Evolutionary conservation across 2,329 filamentous ascomycete genomes (phyloP).

Genomic region (Exophiala alcalophila): DNA sequence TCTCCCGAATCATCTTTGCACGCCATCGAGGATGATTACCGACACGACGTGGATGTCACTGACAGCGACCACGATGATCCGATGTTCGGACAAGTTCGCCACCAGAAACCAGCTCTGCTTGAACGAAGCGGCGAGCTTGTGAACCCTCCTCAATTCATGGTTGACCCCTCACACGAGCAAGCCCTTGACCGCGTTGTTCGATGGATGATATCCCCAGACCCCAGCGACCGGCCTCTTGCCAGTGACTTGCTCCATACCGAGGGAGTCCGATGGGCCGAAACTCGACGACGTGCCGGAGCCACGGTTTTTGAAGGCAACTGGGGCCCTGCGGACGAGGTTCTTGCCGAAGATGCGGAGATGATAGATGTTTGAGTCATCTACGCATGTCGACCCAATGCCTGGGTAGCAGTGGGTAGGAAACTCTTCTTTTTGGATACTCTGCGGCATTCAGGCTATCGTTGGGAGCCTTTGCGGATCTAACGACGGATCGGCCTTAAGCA

Average conservation of each 20-base stretch:
- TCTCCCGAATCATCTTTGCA: slow-evolving; percentile 44
- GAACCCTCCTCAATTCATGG: slow-evolving; percentile 82
- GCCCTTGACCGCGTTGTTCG: slow-evolving; percentile 80
- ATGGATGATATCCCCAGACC: slow-evolving; percentile 81
- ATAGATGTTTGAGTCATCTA: slow-evolving; percentile 52
- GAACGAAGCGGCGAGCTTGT: slow-evolving; percentile 57
- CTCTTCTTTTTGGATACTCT: not conserved
- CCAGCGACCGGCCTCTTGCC: slow-evolving; percentile 68
- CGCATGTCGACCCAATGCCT: slow-evolving; percentile 11
- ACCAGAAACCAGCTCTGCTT: slow-evolving; percentile 32
- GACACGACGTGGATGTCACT: slow-evolving; percentile 33
- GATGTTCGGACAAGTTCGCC: slow-evolving; percentile 27
- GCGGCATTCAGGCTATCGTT: slow-evolving; percentile 1
- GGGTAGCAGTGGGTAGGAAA: slow-evolving; percentile 16
- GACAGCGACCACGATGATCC: slow-evolving; percentile 30
- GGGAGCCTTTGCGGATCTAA: not conserved
- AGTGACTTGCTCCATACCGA: slow-evolving; percentile 69
- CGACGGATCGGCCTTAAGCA: no score
- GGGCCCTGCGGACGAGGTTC: slow-evolving; percentile 70
- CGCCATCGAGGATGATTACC: slow-evolving; percentile 39
- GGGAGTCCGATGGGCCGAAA: slow-evolving; percentile 76
- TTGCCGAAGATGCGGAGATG: slow-evolving; percentile 60
- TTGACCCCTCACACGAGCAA: slow-evolving; percentile 65
- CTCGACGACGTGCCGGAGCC: slow-evolving; percentile 77
- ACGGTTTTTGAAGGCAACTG: slow-evolving; percentile 95